Evolutionary conservation across 768 basidiomycete species (phyloP).

Genomic region (Boletus eberwhitei): DNA sequence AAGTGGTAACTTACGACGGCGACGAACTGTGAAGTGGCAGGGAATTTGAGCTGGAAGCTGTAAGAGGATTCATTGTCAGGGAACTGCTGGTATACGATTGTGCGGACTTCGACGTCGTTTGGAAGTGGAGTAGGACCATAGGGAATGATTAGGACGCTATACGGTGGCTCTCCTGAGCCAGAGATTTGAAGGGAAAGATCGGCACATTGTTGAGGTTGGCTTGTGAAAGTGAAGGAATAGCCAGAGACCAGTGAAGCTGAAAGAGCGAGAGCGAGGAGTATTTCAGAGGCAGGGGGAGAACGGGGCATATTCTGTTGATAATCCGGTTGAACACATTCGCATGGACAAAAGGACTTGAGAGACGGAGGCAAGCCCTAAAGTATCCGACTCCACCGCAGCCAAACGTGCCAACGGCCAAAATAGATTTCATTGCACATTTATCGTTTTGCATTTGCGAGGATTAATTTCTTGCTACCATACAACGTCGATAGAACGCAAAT

Average conservation of each 20-base stretch:
- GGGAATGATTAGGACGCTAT: slow-evolving; percentile 63
- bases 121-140: slow-evolving; percentile 59
- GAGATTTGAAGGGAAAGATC: slow-evolving; percentile 57
- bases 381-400: not conserved
- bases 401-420: slow-evolving; percentile 2
- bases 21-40: slow-evolving; percentile 68
- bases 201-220: slow-evolving; percentile 60
- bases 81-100: slow-evolving; percentile 56
- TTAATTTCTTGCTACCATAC: not conserved
- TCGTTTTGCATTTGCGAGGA: no score
- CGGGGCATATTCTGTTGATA: slow-evolving; percentile 9
- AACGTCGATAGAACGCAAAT: slow-evolving; percentile 9
- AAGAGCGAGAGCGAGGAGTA: slow-evolving; percentile 13
- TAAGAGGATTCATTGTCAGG: slow-evolving; percentile 36
- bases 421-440: not conserved
- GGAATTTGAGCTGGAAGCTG: slow-evolving; percentile 60
- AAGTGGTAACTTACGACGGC: slow-evolving; percentile 57
- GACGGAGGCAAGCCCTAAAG: not conserved
- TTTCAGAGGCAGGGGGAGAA: not conserved
- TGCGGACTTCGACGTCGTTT: slow-evolving; percentile 62
- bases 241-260: slow-evolving; percentile 33
- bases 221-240: slow-evolving; percentile 43
- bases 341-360: not conserved
- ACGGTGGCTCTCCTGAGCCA: slow-evolving; percentile 66
- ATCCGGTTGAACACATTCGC: slow-evolving; percentile 8